A percentile compares a stretch with the other conserved stretches of the same genome.
Evolutionary conservation across 2,329 filamentous ascomycete genomes (phyloP).

Genomic region (Pseudopithomyces maydicus): DNA sequence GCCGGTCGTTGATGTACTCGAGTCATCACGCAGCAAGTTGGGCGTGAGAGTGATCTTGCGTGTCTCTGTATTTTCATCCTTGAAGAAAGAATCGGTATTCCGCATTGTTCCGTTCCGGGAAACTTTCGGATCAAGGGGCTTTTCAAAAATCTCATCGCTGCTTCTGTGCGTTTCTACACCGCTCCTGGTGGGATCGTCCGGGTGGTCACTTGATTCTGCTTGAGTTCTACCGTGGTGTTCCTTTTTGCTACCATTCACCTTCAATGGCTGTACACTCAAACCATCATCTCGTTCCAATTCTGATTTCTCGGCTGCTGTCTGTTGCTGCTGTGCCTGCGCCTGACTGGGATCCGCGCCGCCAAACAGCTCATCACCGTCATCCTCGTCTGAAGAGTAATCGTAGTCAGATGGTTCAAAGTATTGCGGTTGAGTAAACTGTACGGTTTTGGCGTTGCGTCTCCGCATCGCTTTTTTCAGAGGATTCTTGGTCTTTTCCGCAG

Average conservation of each 20-base stretch:
- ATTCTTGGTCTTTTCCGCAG: slow-evolving; percentile 79
- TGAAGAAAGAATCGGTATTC: slow-evolving; percentile 96
- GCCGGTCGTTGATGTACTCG: slow-evolving; percentile 46
- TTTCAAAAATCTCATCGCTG: slow-evolving; percentile 70
- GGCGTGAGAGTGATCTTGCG: slow-evolving; percentile 97
- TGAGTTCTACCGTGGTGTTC: slow-evolving; percentile 25
- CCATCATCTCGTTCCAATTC: slow-evolving; percentile 51
- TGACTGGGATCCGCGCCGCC: slow-evolving; percentile 42
- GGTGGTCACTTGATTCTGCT: slow-evolving; percentile 31
- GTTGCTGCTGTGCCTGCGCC: slow-evolving; percentile 22
- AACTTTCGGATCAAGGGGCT: slow-evolving; percentile 47
- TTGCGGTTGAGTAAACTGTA: slow-evolving; percentile 82
- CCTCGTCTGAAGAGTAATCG: slow-evolving; percentile 83
- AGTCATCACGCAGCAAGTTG: slow-evolving; percentile 85
- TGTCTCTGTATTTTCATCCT: slow-evolving; percentile 91
- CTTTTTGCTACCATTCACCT: slow-evolving; percentile 40
- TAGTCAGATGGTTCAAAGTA: slow-evolving; percentile 88
- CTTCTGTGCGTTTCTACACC: slow-evolving; percentile 56
- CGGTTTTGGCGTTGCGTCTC: slow-evolving; percentile 80
- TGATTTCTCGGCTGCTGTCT: slow-evolving; percentile 25
- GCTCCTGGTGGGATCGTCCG: slow-evolving; percentile 46
- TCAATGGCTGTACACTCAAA: slow-evolving; percentile 44
- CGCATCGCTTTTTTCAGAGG: slow-evolving; percentile 84
- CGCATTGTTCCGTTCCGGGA: slow-evolving; percentile 85
- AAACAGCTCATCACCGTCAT: slow-evolving; percentile 55